Conservation (phyloP, 352 stramenopile species). For the Phytophthora macrochlamydospora region DNA sequence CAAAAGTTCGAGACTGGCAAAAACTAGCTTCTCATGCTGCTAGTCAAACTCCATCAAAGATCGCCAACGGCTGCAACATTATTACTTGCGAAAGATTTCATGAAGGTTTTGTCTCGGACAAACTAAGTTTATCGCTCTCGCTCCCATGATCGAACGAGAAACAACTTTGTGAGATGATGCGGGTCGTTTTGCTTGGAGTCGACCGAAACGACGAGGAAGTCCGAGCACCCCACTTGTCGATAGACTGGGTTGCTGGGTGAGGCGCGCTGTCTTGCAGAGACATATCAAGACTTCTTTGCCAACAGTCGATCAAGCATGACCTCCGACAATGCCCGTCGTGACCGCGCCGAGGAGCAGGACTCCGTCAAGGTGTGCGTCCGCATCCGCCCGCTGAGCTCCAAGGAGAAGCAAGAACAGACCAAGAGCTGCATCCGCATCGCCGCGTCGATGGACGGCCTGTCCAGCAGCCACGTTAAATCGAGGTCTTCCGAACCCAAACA, state of each 20-base stretch:
- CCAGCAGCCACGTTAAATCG: slow-evolving; percentile 18
- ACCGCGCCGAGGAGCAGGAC: slow-evolving; percentile 50
- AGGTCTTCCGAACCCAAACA: slow-evolving; percentile 44
- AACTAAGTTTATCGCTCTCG: neutral
- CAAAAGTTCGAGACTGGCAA: neutral
- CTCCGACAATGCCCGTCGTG: slow-evolving; percentile 19
- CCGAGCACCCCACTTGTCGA: neutral
- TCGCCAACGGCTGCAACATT: neutral
- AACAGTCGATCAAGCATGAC: slow-evolving; percentile 21
- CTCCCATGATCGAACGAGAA: neutral
- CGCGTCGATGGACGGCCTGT: slow-evolving; percentile 52
- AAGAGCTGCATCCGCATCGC: slow-evolving; percentile 80
- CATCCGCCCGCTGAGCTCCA: slow-evolving; percentile 65
- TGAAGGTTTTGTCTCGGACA: too few species aligned
- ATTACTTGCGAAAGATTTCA: neutral
- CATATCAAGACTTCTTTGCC: neutral
- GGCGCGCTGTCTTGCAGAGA: neutral
- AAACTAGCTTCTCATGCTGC: neutral
- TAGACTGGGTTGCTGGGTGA: neutral
- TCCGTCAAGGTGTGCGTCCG: slow-evolving; percentile 80
- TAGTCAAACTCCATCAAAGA: slow-evolving; percentile 25
- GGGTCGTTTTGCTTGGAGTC: neutral
- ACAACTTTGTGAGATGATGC: neutral
- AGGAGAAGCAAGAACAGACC: slow-evolving; percentile 69
- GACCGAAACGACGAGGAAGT: neutral